phyloP scores from a whole-genome alignment of 352 stramenopile species.

The Phytophthora pinifolia region DNA sequence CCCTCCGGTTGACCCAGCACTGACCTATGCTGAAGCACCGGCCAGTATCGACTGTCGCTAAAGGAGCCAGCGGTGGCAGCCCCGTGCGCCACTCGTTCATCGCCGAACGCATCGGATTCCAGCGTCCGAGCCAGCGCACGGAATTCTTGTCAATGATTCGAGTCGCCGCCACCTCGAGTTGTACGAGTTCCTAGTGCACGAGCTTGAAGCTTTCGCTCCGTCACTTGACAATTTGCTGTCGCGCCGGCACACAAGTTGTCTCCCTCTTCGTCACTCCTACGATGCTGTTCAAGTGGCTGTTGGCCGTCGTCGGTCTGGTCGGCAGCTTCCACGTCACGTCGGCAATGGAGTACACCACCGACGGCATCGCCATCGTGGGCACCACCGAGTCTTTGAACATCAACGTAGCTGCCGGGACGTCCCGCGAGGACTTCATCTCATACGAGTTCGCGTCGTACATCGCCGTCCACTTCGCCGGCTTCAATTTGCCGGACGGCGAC shows the following conservation, averaged over 20 bases:
- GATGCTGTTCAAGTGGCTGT: slow-evolving; percentile 17
- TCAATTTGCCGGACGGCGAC: slow-evolving; percentile 56
- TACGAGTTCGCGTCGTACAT: slow-evolving; percentile 58
- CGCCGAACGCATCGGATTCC: slow-evolving; percentile 13
- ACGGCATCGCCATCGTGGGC: slow-evolving; percentile 41
- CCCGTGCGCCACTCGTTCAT: slow-evolving; percentile 1
- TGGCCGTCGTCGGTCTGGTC: slow-evolving; percentile 14
- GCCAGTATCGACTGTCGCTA: background rate
- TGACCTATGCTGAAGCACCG: too few relatives aligned
- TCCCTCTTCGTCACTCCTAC: background rate
- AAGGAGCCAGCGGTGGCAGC: background rate
- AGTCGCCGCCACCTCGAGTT: slow-evolving; percentile 9
- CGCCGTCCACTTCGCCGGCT: slow-evolving; percentile 48
- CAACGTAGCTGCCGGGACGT: slow-evolving; percentile 23
- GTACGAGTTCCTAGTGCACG: slow-evolving; percentile 1
- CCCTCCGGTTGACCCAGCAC: slow-evolving; percentile 1
- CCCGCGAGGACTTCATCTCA: slow-evolving; percentile 37
- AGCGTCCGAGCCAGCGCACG: slow-evolving; percentile 11
- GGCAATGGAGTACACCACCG: slow-evolving; percentile 32
- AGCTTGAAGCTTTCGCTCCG: background rate
- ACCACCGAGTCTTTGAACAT: slow-evolving; percentile 34
- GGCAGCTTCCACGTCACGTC: slow-evolving; percentile 3
- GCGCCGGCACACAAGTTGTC: slow-evolving; percentile 11
- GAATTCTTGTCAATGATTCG: slow-evolving; percentile 17
- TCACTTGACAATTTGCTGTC: slow-evolving; percentile 34